phyloP scores from a whole-genome alignment of 805 yeast species.

The Candida sanyiensis region DNA sequence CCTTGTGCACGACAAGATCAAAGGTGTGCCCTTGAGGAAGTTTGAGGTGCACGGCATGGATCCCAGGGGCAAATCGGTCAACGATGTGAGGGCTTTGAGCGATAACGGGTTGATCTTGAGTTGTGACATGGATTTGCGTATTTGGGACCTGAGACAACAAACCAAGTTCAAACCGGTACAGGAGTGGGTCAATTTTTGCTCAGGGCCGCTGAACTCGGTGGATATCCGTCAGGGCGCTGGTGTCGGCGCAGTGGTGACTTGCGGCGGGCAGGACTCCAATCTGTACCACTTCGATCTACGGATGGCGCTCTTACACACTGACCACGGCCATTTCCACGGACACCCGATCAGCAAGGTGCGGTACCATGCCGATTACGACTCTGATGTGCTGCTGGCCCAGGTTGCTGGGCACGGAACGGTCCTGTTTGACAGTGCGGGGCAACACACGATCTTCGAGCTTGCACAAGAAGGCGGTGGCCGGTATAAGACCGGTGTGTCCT shows the following conservation, averaged over 20 bases:
- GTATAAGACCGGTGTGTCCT: slow-evolving; percentile 12
- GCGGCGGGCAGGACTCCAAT: slow-evolving; percentile 24
- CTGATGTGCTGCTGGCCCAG: slow-evolving; percentile 7
- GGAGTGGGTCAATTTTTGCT: slow-evolving; percentile 25
- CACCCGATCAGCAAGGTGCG: slow-evolving; percentile 12
- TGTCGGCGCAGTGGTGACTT: slow-evolving; percentile 3
- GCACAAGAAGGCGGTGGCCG: slow-evolving; percentile 1
- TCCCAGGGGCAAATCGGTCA: slow-evolving; percentile 9
- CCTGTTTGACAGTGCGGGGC: slow-evolving; percentile 6
- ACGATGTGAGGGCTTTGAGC: slow-evolving; percentile 10
- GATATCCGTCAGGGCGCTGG: slow-evolving; percentile 7
- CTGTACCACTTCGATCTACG: slow-evolving; percentile 22
- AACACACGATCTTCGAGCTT: neutral
- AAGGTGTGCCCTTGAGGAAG: slow-evolving; percentile 7
- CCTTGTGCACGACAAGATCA: slow-evolving; percentile 13
- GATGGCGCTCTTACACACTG: slow-evolving; percentile 11
- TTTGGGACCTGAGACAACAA: slow-evolving; percentile 14
- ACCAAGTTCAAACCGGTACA: slow-evolving; percentile 30
- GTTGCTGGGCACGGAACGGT: neutral
- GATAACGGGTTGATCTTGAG: slow-evolving; percentile 14
- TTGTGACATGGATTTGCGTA: slow-evolving; percentile 21
- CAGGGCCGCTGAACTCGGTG: slow-evolving; percentile 25
- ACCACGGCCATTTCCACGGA: slow-evolving; percentile 2
- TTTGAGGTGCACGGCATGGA: slow-evolving; percentile 7
- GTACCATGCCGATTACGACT: neutral